A percentile compares a stretch with the other conserved stretches of the same genome.
Conservation (phyloP, 2,329 filamentous ascomycete species). For the Trichoderma gracile region DNA sequence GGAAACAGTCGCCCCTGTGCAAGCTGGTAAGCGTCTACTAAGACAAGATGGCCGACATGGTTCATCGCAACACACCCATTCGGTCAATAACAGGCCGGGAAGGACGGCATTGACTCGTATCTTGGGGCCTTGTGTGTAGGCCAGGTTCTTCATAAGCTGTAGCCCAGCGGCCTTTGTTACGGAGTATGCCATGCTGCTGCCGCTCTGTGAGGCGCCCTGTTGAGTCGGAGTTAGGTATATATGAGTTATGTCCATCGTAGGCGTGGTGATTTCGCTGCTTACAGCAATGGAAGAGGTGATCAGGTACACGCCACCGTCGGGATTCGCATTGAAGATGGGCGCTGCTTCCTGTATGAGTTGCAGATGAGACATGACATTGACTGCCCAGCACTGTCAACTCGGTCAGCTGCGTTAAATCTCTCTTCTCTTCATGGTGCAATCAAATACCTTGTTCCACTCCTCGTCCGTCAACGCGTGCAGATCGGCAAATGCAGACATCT, state of each 20-base stretch:
- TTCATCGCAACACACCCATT: constrained; percentile 15
- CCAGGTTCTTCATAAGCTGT: constrained; percentile 21
- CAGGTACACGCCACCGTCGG: constrained; percentile 18
- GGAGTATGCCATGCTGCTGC: constrained; percentile 23
- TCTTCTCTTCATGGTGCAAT: not conserved
- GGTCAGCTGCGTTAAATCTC: not conserved
- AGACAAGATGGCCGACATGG: no score
- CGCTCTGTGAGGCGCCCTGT: not conserved
- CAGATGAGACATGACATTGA: constrained; percentile 22
- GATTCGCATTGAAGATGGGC: constrained; percentile 20
- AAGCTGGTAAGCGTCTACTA: not conserved
- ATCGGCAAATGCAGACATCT: constrained; percentile 7
- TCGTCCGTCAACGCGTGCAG: constrained; percentile 14
- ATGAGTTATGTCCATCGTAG: not conserved
- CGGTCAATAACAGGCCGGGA: constrained; percentile 17
- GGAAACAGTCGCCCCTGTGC: constrained; percentile 13
- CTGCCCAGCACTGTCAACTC: not conserved
- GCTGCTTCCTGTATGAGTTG: constrained; percentile 21
- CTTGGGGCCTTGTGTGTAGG: constrained; percentile 22
- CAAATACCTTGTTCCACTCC: constrained; percentile 21
- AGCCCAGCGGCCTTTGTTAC: constrained; percentile 21
- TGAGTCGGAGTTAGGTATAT: not conserved
- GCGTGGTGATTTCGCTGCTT: not conserved
- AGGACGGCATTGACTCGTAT: constrained; percentile 23
- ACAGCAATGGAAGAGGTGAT: constrained; percentile 21